Evolutionary conservation across 2,329 filamentous ascomycete genomes (phyloP).

Genomic region (Fusarium oligoseptatum): DNA sequence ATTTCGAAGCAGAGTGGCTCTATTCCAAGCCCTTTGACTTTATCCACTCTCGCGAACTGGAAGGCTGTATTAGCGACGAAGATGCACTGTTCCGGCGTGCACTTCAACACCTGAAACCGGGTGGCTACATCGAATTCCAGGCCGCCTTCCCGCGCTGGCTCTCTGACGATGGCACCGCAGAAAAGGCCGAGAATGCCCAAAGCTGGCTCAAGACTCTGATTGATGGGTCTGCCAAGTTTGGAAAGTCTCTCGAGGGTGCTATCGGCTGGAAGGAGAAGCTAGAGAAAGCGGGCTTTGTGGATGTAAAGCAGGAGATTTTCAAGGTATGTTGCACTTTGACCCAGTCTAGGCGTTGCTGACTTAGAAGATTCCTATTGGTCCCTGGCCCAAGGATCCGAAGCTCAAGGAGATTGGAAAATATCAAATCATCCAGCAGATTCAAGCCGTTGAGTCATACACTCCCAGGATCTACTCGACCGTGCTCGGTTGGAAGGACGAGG

Average conservation of each 20-base stretch:
- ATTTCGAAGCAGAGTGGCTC: slow-evolving; percentile 33
- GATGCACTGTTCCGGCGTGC: slow-evolving; percentile 23
- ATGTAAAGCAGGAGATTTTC: slow-evolving; percentile 27
- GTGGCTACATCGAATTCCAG: slow-evolving; percentile 28
- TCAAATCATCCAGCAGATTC: slow-evolving; percentile 29
- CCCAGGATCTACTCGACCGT: slow-evolving; percentile 32
- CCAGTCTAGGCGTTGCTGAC: background rate
- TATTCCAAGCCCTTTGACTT: slow-evolving; percentile 34
- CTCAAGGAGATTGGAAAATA: slow-evolving; percentile 25
- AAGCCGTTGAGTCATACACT: slow-evolving; percentile 35
- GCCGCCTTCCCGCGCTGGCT: slow-evolving; percentile 20
- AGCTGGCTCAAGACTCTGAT: slow-evolving; percentile 20
- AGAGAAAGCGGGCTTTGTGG: slow-evolving; percentile 20
- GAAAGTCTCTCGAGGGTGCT: slow-evolving; percentile 29
- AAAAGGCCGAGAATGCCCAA: slow-evolving; percentile 27
- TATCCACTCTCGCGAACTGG: slow-evolving; percentile 35
- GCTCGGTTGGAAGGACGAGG: slow-evolving; percentile 34
- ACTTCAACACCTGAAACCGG: slow-evolving; percentile 21
- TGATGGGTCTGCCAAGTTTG: slow-evolving; percentile 26
- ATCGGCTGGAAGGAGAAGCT: slow-evolving; percentile 26
- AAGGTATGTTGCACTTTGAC: slow-evolving; percentile 15
- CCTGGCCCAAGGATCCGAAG: slow-evolving; percentile 23
- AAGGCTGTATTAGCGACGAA: slow-evolving; percentile 33
- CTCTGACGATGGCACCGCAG: slow-evolving; percentile 32
- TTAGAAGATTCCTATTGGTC: slow-evolving; percentile 26